These are phyloP conservation scores for Coemansia sp. DNA, from an alignment of 192 early-diverging fungal genomes.

Conservation along the genomic window DNA sequence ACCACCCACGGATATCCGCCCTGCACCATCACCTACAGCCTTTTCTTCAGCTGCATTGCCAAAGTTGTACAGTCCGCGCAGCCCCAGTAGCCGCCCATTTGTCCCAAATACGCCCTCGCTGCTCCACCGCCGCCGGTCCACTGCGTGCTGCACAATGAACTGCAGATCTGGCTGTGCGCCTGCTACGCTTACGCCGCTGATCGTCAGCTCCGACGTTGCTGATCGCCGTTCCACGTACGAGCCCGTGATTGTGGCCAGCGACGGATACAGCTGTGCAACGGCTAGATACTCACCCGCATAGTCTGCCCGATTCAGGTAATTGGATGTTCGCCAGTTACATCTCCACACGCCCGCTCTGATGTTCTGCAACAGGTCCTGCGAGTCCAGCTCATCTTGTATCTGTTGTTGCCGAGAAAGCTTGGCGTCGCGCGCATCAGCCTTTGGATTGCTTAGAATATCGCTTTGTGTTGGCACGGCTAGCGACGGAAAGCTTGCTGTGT, in stretches of 20 bases:
- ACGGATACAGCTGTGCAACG: conserved; percentile 53
- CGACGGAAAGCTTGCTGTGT: not conserved
- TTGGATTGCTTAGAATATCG: conserved; percentile 6
- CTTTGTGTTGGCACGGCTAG: not conserved
- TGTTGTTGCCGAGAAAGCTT: conserved; percentile 13
- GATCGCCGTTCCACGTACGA: conserved; percentile 33
- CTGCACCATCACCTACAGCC: conserved; percentile 16
- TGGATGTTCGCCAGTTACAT: conserved; percentile 26
- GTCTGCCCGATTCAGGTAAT: not conserved
- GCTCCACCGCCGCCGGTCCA: conserved; percentile 75
- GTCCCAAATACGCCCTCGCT: conserved; percentile 74
- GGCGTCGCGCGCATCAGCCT: not conserved
- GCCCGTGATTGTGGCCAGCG: conserved; percentile 42
- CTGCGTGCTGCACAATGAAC: conserved; percentile 54
- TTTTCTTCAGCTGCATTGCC: conserved; percentile 42
- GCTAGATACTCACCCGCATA: conserved; percentile 31
- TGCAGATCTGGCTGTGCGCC: conserved; percentile 36
- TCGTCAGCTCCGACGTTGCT: conserved; percentile 28
- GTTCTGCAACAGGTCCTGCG: conserved; percentile 24
- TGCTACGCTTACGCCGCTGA: conserved; percentile 49
- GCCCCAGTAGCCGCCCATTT: conserved; percentile 74
- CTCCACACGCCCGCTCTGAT: conserved; percentile 44
- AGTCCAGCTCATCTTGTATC: conserved; percentile 23
- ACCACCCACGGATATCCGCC: conserved; percentile 55
- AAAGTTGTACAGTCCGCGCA: conserved; percentile 80